These are phyloP conservation scores for Stereum hirsutum DNA, from an alignment of 1,284 basidiomycete genomes.

Conservation along the genomic window DNA sequence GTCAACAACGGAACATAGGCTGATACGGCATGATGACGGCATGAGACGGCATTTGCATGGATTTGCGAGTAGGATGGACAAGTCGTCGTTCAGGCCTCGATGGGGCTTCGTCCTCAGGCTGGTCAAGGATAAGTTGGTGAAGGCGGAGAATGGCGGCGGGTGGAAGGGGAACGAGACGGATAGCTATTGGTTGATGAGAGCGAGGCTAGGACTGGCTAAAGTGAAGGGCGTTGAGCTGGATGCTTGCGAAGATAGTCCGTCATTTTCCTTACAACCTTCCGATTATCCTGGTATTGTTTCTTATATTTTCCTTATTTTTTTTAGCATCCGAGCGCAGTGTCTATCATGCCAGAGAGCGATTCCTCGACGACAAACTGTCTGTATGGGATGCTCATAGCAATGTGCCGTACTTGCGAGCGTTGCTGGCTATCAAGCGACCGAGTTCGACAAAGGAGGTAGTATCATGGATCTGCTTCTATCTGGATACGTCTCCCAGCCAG, in stretches of 20 bases:
- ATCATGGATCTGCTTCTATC: conserved; percentile 9
- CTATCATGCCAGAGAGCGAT: conserved; percentile 20
- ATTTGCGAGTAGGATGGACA: conserved; percentile 6
- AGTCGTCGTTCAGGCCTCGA: neutral
- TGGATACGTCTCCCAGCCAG: conserved; percentile 7
- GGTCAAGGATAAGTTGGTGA: conserved; percentile 12
- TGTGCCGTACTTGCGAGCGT: conserved; percentile 15
- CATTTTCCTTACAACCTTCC: neutral
- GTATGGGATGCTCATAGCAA: conserved; percentile 16
- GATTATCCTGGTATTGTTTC: no score
- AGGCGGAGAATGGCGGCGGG: conserved; percentile 9
- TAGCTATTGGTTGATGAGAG: conserved; percentile 12
- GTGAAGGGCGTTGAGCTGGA: conserved; percentile 5
- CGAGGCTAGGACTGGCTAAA: conserved; percentile 4
- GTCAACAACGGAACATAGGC: no score
- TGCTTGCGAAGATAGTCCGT: conserved; percentile 7
- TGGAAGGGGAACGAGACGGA: conserved; percentile 6
- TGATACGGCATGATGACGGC: no score
- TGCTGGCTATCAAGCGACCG: conserved; percentile 9
- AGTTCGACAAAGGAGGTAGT: conserved; percentile 7
- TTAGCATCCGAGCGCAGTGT: no score
- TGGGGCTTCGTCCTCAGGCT: conserved; percentile 10
- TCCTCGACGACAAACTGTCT: conserved; percentile 8
- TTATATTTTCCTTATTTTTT: no score
- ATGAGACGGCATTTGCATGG: neutral